A percentile compares a stretch with the other conserved stretches of the same genome.
These are phyloP conservation scores for Microsporum canis DNA, from an alignment of 2,329 filamentous ascomycete species.

Conservation along the genomic window DNA sequence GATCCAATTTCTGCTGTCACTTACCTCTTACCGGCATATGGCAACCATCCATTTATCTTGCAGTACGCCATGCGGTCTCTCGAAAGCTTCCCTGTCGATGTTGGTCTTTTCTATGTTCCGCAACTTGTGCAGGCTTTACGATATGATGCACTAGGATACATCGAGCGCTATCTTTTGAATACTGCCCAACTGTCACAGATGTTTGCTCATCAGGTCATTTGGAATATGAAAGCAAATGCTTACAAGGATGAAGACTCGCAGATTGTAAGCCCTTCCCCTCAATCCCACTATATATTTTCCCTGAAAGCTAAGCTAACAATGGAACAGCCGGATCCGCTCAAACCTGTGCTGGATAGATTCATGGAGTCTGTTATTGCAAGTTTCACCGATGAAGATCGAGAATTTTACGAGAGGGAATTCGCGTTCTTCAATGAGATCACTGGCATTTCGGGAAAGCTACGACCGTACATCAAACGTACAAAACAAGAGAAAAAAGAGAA, in stretches of 20 bases:
- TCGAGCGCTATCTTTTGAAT: constrained; percentile 91
- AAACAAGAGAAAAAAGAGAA: constrained; percentile 99
- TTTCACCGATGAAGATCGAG: constrained; percentile 66
- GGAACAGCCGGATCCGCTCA: constrained; percentile 68
- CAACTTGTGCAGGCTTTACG: constrained; percentile 93
- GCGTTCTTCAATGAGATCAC: constrained; percentile 98
- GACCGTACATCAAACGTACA: constrained; percentile 78
- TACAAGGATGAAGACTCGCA: constrained; percentile 93
- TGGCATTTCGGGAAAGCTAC: constrained; percentile 85
- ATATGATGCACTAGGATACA: constrained; percentile 87
- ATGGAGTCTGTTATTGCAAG: constrained; percentile 71
- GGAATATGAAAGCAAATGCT: constrained; percentile 99
- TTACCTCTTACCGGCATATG: constrained; percentile 82
- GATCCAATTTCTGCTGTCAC: constrained; percentile 90
- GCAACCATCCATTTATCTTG: constrained; percentile 81
- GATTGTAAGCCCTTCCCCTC: constrained; percentile 45
- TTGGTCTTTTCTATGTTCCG: constrained; percentile 97
- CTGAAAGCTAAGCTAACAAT: constrained; percentile 13
- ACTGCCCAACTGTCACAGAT: constrained; percentile 96
- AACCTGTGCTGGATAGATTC: constrained; percentile 84
- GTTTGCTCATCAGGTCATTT: constrained; percentile 98
- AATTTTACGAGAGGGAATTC: constrained; percentile 91
- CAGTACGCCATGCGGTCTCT: constrained; percentile 95
- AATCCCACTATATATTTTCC: background rate
- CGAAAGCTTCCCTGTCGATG: constrained; percentile 88